Evolutionary conservation across 768 basidiomycete genomes (phyloP).

Genomic region (Amanita rimosa): DNA sequence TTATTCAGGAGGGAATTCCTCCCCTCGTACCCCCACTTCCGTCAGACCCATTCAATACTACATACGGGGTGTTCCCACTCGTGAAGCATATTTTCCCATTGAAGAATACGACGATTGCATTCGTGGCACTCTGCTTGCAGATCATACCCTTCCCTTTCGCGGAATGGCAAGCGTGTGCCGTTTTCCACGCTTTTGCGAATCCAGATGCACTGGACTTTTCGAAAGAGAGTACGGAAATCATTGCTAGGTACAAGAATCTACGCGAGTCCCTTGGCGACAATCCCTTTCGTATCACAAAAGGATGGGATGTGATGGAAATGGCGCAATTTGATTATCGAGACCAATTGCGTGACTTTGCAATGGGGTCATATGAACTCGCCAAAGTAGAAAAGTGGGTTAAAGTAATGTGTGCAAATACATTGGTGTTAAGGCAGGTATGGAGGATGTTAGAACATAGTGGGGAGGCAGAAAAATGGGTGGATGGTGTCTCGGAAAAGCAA

Average conservation of each 20-base stretch:
- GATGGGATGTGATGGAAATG: conserved; percentile 42
- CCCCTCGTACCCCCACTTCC: conserved; percentile 37
- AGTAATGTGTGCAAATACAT: conserved; percentile 39
- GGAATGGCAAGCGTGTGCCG: conserved; percentile 67
- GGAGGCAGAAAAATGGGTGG: conserved; percentile 48
- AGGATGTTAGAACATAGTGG: conserved; percentile 40
- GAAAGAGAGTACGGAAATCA: conserved; percentile 35
- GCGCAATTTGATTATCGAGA: conserved; percentile 67
- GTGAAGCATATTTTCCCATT: conserved; percentile 62
- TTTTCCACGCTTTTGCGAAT: conserved; percentile 41
- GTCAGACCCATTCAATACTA: conserved; percentile 46
- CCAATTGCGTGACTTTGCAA: conserved; percentile 38
- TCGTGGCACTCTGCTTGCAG: conserved; percentile 47
- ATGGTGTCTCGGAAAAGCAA: conserved; percentile 44
- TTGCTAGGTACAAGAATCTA: conserved; percentile 36
- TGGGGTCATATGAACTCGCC: conserved; percentile 15
- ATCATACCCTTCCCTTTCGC: conserved; percentile 68
- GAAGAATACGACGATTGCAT: conserved; percentile 38
- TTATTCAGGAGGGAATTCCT: conserved; percentile 24
- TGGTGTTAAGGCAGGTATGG: conserved; percentile 44
- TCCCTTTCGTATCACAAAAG: conserved; percentile 31
- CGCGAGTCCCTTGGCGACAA: conserved; percentile 16
- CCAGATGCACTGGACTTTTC: conserved; percentile 36
- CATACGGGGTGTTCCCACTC: conserved; percentile 59
- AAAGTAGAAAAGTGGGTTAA: conserved; percentile 39